A percentile compares a stretch with the other conserved stretches of the same genome.
Conservation (phyloP, 2,329 filamentous ascomycete genomes). For the Apiospora kogelbergensis region DNA sequence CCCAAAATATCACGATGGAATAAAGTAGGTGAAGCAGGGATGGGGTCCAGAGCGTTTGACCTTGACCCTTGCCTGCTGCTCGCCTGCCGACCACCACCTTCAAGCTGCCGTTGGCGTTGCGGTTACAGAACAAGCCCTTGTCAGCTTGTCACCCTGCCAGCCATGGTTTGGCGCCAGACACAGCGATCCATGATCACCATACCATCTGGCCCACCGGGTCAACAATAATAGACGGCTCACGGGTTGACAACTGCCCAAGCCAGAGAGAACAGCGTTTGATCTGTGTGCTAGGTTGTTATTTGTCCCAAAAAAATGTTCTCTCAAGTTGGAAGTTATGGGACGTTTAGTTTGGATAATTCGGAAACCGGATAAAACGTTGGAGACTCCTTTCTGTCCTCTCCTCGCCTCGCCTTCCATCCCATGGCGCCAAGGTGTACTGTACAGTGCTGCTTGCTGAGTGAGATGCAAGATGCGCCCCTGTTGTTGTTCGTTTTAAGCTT, state of each 20-base stretch:
- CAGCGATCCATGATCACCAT: slow-evolving; percentile 11
- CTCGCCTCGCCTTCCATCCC: not conserved
- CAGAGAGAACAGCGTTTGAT: not conserved
- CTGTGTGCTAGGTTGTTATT: not conserved
- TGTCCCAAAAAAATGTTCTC: not conserved
- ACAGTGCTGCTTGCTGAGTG: not conserved
- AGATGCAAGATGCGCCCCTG: not conserved
- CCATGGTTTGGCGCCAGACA: slow-evolving; percentile 7
- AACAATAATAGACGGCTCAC: not conserved
- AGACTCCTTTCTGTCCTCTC: not conserved
- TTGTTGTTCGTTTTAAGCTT: slow-evolving; percentile 5
- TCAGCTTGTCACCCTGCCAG: not conserved
- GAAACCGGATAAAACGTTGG: not conserved
- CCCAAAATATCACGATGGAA: not conserved
- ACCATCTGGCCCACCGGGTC: not conserved
- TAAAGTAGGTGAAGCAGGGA: not conserved
- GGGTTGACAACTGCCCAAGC: not conserved
- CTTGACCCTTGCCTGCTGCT: not conserved
- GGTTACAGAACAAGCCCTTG: not conserved
- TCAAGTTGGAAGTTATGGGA: not conserved
- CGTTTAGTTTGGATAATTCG: not conserved
- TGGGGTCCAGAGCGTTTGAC: not conserved
- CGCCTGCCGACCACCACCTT: not conserved
- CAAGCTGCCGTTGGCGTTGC: not conserved
- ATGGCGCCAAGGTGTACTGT: not conserved